Evolutionary conservation across 176 grass and related monocot genomes (phyloP).

Genomic region (Musa troglodytarum): DNA sequence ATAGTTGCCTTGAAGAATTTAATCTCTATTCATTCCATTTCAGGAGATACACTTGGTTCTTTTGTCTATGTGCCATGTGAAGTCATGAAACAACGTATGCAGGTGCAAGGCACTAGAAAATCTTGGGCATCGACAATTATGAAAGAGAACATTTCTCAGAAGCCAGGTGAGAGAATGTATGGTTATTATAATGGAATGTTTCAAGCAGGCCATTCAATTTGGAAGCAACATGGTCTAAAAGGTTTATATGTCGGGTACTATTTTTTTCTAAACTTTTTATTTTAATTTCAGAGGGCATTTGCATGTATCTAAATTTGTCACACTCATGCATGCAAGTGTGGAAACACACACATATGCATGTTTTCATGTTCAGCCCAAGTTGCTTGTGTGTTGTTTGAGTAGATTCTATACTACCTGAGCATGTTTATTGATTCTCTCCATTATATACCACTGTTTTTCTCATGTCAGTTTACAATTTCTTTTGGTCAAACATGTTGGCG

Average conservation of each 20-base stretch:
- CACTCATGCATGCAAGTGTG: background rate
- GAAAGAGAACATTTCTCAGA: conserved; percentile 49
- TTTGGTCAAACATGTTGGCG: background rate
- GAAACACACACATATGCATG: background rate
- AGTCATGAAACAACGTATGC: conserved; percentile 96
- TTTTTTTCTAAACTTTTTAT: background rate
- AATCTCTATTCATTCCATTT: conserved; percentile 19
- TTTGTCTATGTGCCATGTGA: conserved; percentile 93
- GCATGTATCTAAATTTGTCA: background rate
- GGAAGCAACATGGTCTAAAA: conserved; percentile 64
- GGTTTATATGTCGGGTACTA: conserved; percentile 89
- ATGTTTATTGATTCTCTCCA: background rate
- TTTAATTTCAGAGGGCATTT: background rate
- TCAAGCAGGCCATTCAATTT: conserved; percentile 83
- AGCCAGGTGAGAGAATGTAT: conserved; percentile 46
- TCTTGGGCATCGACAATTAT: conserved; percentile 46
- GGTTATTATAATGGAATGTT: conserved; percentile 84
- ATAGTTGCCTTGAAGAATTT: conserved; percentile 8
- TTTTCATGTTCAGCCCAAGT: background rate
- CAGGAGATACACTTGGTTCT: conserved; percentile 96
- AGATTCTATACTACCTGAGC: background rate
- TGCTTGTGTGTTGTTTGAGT: background rate
- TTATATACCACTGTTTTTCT: background rate
- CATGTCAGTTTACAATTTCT: background rate
- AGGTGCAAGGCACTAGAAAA: conserved; percentile 81